Evolutionary conservation across 352 stramenopile species (phyloP).

Genomic region (Phytophthora melonis): DNA sequence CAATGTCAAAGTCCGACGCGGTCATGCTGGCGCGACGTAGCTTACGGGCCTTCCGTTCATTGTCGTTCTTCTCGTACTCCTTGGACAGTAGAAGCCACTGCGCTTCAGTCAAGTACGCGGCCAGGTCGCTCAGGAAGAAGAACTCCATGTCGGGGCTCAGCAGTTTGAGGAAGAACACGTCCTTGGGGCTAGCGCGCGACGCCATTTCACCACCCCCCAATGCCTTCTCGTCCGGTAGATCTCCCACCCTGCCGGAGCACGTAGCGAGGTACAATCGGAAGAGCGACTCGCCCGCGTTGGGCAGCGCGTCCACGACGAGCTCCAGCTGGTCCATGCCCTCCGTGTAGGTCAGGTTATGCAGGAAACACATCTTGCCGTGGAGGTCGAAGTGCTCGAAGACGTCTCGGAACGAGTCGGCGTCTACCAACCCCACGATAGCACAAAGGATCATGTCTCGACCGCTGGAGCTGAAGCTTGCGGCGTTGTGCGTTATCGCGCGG

Average conservation of each 20-base stretch:
- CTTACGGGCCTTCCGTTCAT: conserved; percentile 39
- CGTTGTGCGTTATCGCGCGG: conserved; percentile 69
- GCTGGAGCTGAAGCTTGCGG: conserved; percentile 64
- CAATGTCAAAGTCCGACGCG: conserved; percentile 17
- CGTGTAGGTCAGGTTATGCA: conserved; percentile 65
- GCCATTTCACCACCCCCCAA: conserved; percentile 9
- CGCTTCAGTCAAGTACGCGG: conserved; percentile 62
- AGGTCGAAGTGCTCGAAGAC: conserved; percentile 73
- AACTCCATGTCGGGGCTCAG: conserved; percentile 72
- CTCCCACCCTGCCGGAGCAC: conserved; percentile 43
- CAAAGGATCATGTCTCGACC: conserved; percentile 81
- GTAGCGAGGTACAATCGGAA: conserved; percentile 69
- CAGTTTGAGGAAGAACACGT: conserved; percentile 68
- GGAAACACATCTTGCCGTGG: conserved; percentile 64
- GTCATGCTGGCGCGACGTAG: conserved; percentile 28
- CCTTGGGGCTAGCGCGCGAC: conserved; percentile 38
- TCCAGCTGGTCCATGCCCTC: conserved; percentile 69
- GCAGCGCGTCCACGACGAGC: conserved; percentile 57
- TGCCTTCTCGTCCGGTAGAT: conserved; percentile 20
- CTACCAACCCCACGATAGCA: conserved; percentile 68
- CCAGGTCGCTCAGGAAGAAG: conserved; percentile 76
- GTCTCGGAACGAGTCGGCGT: conserved; percentile 73
- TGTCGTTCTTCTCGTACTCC: conserved; percentile 68
- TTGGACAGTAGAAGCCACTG: conserved; percentile 74
- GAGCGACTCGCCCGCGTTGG: conserved; percentile 65